Evolutionary conservation across 2,329 filamentous ascomycete species (phyloP), one percentile per base, ranked within the genome.

Genomic region (Apiospora hydei): DNA sequence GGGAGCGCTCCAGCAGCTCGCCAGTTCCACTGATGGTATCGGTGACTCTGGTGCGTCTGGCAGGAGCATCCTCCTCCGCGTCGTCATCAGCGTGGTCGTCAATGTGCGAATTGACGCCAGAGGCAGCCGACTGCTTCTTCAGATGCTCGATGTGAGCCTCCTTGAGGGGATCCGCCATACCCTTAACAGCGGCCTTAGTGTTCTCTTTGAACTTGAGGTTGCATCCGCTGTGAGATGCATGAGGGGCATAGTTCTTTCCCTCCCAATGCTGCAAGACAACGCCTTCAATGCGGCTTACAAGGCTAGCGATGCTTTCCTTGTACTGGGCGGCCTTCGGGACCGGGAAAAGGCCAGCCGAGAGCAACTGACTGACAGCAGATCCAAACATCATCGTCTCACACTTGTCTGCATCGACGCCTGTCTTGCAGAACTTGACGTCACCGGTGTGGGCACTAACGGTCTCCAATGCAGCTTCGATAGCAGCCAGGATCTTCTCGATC

Each of bases 341-440:
- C 3, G 77, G 77, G 69, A 75, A 77, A 1, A 79, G 34, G 11
- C 57, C 57, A 14, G 34, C 18, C 3, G 6, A 4, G 3, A 64
- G 34, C 7, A 64, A 4, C 1, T 38, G 34, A 2, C 18, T 5
- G 2, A 78, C 71, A 1, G 71, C 69, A 2, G 76, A 78, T 30
- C 77, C 78, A 2, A 80, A 67, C 74, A 80, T 75, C 75, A 79
- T 79, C 4, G 70, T 67, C 44, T 78, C 77, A 24, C 78, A 80
- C 49, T 74, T 72, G 3, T 73, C 67, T 18, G 24, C 51, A 24
- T 76, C 70, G 21, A 66, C 71, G 21, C 74, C 71, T 2, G 77
- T 66, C 66, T 76, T 77, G 72, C 78, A 79, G 64, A 74, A 77
- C 14, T 43, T 41, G 13, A 6, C 26, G 6, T 24, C 51, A 16